phyloP scores from a whole-genome alignment of 2,329 filamentous ascomycete species.

The Penicillium sp. region DNA sequence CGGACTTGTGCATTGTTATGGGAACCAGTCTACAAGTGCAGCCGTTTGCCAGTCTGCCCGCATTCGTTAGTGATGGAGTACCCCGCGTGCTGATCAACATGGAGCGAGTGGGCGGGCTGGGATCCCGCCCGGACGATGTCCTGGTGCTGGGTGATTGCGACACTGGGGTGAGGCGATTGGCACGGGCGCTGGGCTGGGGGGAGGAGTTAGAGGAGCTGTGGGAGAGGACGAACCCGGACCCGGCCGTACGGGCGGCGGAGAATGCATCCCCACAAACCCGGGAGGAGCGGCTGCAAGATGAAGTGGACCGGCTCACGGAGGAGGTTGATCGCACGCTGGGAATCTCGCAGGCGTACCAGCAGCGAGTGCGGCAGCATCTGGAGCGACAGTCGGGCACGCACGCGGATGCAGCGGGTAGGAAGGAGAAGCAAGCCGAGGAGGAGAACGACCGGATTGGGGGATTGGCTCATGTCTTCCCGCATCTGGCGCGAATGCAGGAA shows the following conservation, averaged over 20 bases:
- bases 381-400: too few species aligned
- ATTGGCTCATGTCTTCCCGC: constrained; percentile 32
- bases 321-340: constrained; percentile 51
- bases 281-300: constrained; percentile 51
- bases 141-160: constrained; percentile 76
- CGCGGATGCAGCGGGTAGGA: too few species aligned
- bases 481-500: constrained; percentile 25
- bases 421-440: too few species aligned
- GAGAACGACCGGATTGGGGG: constrained; percentile 14
- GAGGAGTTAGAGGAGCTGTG: constrained; percentile 72
- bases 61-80: constrained; percentile 50
- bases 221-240: constrained; percentile 57
- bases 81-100: constrained; percentile 82
- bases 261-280: constrained; percentile 36
- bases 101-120: constrained; percentile 71
- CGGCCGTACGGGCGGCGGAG: constrained; percentile 43
- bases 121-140: constrained; percentile 72
- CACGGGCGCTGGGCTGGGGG: constrained; percentile 71
- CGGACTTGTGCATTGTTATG: constrained; percentile 74
- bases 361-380: constrained; percentile 31
- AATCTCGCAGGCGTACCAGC: constrained; percentile 40
- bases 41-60: constrained; percentile 76
- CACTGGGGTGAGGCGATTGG: constrained; percentile 66
- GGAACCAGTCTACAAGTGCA: constrained; percentile 82
- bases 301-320: constrained; percentile 50